phyloP scores from a whole-genome alignment of 108 stramenopile species.

The Conticribra weissflogii region DNA sequence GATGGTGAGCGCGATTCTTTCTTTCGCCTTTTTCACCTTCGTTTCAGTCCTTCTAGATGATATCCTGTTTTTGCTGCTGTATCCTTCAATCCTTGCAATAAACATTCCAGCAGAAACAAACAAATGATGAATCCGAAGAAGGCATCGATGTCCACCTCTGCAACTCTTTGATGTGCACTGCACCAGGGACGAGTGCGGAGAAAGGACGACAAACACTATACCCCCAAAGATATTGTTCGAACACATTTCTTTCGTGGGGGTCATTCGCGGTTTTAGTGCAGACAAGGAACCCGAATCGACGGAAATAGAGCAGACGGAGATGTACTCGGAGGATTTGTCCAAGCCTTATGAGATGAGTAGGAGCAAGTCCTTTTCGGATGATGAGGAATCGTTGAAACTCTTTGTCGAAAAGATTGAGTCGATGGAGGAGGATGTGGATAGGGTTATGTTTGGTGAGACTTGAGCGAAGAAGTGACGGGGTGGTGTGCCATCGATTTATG shows the following conservation, averaged over 20 bases:
- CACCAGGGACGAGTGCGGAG: neutral
- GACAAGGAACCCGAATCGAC: neutral
- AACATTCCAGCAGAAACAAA: no score
- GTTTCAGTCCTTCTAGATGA: no score
- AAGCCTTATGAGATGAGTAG: neutral
- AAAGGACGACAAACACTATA: neutral
- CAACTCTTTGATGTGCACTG: neutral
- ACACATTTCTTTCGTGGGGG: neutral
- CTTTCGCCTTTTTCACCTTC: no score
- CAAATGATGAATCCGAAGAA: no score
- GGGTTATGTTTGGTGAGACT: neutral
- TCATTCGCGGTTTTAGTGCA: neutral
- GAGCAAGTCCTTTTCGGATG: neutral
- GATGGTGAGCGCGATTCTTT: no score
- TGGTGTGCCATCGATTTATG: no score
- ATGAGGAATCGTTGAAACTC: neutral
- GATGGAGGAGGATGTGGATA: neutral
- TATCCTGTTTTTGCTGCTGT: neutral
- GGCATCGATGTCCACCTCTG: neutral
- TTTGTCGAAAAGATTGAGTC: neutral
- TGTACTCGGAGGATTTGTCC: neutral
- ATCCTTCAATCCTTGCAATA: neutral
- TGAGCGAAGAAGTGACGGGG: no score
- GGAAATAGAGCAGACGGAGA: no score
- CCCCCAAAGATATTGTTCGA: neutral